Percentiles rank a stretch among this genome's conserved stretches.
Conservation (phyloP, 1,284 basidiomycete genomes). For the Ganoderma leucocontextum region DNA sequence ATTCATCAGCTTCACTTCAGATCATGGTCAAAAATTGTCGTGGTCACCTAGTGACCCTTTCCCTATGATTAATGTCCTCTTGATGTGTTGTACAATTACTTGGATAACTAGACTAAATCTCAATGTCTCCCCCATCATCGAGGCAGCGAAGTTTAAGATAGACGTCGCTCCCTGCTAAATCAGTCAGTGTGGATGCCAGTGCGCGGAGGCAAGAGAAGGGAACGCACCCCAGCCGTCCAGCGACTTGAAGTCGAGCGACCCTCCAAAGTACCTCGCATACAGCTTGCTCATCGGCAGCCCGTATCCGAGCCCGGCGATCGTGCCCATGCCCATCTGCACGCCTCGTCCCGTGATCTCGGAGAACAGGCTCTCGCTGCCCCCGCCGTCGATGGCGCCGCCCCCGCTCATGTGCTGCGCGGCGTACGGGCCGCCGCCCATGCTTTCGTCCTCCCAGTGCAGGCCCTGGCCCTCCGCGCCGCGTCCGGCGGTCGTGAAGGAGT, state of each 20-base stretch:
- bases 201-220: neutral
- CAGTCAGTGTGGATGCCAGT: conserved; percentile 3
- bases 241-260: conserved; percentile 78
- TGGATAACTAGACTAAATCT: conserved; percentile 37
- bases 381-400: conserved; percentile 66
- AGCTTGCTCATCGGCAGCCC: conserved; percentile 87
- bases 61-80: conserved; percentile 6
- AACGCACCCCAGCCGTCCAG: conserved; percentile 84
- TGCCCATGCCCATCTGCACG: conserved; percentile 77
- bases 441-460: conserved; percentile 49
- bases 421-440: conserved; percentile 69
- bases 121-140: conserved; percentile 68
- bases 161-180: conserved; percentile 70
- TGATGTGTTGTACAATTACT: conserved; percentile 24
- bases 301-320: conserved; percentile 85
- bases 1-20: conserved; percentile 2
- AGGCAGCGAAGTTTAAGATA: conserved; percentile 78
- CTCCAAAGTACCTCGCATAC: conserved; percentile 85
- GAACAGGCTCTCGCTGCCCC: conserved; percentile 62
- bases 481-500: conserved; percentile 88
- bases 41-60: neutral
- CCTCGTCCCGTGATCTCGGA: conserved; percentile 80
- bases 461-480: conserved; percentile 43
- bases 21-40: neutral
- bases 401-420: conserved; percentile 78